Conservation (phyloP, 2,329 filamentous ascomycete genomes). For the Rutstroemia sp. region DNA sequence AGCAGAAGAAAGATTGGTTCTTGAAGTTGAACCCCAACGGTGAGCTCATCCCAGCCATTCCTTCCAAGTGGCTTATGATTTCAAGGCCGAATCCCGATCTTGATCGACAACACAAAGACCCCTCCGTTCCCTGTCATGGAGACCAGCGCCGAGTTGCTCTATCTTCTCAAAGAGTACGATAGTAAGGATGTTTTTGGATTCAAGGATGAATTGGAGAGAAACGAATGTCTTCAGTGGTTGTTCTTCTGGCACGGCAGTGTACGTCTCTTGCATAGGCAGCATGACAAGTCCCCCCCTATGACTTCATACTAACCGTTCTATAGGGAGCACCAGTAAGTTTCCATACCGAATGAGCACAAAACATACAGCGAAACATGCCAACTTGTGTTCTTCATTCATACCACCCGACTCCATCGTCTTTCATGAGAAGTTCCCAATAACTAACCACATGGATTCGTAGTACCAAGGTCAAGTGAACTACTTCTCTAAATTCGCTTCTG, state of each 20-base stretch:
- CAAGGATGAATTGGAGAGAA: slow-evolving; percentile 42
- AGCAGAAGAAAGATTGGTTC: slow-evolving; percentile 50
- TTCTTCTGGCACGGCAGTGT: slow-evolving; percentile 47
- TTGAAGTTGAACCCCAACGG: slow-evolving; percentile 40
- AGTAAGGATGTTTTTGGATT: slow-evolving; percentile 44
- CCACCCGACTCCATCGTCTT: no score
- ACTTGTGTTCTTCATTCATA: no score
- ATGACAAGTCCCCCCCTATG: neutral
- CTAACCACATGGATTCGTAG: neutral
- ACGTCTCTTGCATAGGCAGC: slow-evolving; percentile 10
- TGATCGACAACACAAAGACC: slow-evolving; percentile 41
- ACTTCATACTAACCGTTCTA: neutral
- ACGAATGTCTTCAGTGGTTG: slow-evolving; percentile 42
- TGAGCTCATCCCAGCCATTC: neutral
- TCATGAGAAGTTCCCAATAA: neutral
- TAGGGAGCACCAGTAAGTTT: neutral
- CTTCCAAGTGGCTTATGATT: neutral
- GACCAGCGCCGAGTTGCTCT: slow-evolving; percentile 45
- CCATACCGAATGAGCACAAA: neutral
- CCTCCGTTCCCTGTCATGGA: slow-evolving; percentile 46
- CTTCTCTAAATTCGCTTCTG: slow-evolving; percentile 7
- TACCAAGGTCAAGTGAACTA: slow-evolving; percentile 5
- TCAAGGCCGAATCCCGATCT: slow-evolving; percentile 38
- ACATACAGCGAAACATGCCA: no score
- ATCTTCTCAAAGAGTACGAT: slow-evolving; percentile 40